phyloP scores from a whole-genome alignment of 129 eudicot genomes.

The Logfia minima region DNA sequence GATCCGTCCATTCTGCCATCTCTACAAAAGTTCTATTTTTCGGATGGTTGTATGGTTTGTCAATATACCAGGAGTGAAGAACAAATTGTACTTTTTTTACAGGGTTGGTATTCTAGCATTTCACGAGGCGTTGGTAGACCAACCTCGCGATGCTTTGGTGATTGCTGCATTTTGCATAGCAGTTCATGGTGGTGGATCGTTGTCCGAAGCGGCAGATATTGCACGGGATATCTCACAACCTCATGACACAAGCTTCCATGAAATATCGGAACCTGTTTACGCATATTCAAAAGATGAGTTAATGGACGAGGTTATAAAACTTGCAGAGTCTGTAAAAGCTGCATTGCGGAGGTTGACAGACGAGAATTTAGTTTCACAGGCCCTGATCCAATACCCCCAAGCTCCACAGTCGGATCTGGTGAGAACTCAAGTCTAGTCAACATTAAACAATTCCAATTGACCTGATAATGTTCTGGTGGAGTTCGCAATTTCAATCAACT shows the following conservation, averaged over 20 bases:
- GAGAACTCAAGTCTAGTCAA: conserved; percentile 12
- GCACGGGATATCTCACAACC: conserved; percentile 59
- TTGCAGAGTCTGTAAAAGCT: conserved; percentile 47
- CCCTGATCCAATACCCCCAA: conserved; percentile 55
- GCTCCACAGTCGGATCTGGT: conserved; percentile 69
- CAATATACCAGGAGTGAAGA: background rate
- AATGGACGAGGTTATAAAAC: conserved; percentile 46
- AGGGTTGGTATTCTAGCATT: conserved; percentile 65
- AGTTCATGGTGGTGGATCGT: conserved; percentile 51
- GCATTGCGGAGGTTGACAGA: conserved; percentile 47
- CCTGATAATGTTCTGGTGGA: background rate
- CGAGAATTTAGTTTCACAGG: conserved; percentile 50
- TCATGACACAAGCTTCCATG: conserved; percentile 46
- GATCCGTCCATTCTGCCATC: background rate
- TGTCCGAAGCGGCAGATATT: conserved; percentile 52
- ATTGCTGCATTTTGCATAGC: conserved; percentile 65
- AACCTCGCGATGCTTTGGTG: conserved; percentile 52
- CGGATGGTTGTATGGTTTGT: background rate
- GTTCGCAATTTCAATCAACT: background rate
- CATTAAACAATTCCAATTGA: background rate
- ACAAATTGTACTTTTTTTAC: conserved; percentile 12
- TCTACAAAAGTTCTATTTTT: background rate
- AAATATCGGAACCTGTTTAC: conserved; percentile 35
- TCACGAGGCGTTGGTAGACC: conserved; percentile 60
- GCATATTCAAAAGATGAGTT: conserved; percentile 33